These are phyloP conservation scores for Hanseniaspora singularis DNA, from an alignment of 805 yeast genomes.

Conservation along the genomic window DNA sequence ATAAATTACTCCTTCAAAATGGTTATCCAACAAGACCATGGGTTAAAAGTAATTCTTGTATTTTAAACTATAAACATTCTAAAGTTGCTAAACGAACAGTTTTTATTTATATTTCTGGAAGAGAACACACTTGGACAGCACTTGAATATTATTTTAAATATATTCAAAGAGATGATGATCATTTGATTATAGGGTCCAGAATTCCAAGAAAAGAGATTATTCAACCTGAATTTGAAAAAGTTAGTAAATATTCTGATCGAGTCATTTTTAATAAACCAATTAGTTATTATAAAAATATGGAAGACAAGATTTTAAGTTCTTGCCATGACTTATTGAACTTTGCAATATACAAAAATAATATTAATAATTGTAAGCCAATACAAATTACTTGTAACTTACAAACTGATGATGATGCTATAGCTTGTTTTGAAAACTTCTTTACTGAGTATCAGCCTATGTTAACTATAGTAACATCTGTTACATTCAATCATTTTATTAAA, in stretches of 20 bases:
- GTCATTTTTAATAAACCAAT: neutral
- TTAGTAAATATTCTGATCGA: conserved; percentile 14
- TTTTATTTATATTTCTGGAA: conserved; percentile 50
- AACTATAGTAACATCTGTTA: conserved; percentile 27
- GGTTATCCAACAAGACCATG: conserved; percentile 28
- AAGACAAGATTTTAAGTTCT: conserved; percentile 5
- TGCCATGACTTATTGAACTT: conserved; percentile 14
- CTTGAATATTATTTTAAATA: conserved; percentile 54
- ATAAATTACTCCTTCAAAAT: conserved; percentile 23
- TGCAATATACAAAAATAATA: conserved; percentile 3
- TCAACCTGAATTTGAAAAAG: conserved; percentile 21
- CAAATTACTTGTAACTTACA: conserved; percentile 27
- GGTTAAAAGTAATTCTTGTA: conserved; percentile 11
- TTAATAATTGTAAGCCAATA: conserved; percentile 19
- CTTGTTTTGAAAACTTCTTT: conserved; percentile 21
- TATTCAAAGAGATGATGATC: conserved; percentile 51
- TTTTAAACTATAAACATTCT: conserved; percentile 5
- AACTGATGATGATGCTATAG: conserved; percentile 22
- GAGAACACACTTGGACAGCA: conserved; percentile 65
- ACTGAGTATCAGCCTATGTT: conserved; percentile 26
- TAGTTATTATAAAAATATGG: neutral
- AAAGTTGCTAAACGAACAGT: conserved; percentile 32
- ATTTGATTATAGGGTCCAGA: conserved; percentile 46
- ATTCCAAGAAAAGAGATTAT: conserved; percentile 25
- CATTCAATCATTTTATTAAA: conserved; percentile 28